These are phyloP conservation scores for Ambrosia hybrid DNA, from an alignment of 140 eudicot species.

Conservation along the genomic window DNA sequence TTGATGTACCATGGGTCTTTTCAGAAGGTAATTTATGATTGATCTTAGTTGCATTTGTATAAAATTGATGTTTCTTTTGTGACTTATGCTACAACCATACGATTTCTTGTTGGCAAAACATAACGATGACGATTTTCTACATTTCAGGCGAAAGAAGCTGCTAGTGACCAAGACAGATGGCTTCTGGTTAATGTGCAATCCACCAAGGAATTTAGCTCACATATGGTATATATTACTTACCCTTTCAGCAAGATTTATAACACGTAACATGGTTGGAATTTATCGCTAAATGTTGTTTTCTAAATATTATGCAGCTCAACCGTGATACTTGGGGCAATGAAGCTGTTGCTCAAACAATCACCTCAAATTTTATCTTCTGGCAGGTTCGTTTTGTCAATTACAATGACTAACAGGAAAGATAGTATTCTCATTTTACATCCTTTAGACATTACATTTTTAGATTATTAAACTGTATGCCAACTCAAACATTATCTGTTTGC, in stretches of 20 bases:
- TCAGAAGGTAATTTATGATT: slow-evolving; percentile 59
- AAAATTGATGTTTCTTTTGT: background rate
- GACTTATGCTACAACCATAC: background rate
- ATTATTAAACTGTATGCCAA: too few species aligned
- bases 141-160: slow-evolving; percentile 82
- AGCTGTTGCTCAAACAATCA: slow-evolving; percentile 84
- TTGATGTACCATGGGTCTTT: slow-evolving; percentile 77
- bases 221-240: slow-evolving; percentile 52
- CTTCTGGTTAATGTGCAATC: slow-evolving; percentile 80
- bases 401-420: background rate
- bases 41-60: background rate
- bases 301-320: slow-evolving; percentile 63
- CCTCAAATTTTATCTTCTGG: slow-evolving; percentile 83
- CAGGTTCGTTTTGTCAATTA: slow-evolving; percentile 51
- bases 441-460: too few species aligned
- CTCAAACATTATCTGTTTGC: too few species aligned
- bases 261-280: background rate
- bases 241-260: background rate
- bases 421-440: background rate
- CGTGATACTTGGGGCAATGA: slow-evolving; percentile 97
- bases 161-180: slow-evolving; percentile 77
- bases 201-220: slow-evolving; percentile 82
- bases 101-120: background rate
- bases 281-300: background rate
- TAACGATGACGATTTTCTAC: background rate